Evolutionary conservation across 163 green algal genomes (phyloP).

Genomic region (Scenedesmus sp.): DNA sequence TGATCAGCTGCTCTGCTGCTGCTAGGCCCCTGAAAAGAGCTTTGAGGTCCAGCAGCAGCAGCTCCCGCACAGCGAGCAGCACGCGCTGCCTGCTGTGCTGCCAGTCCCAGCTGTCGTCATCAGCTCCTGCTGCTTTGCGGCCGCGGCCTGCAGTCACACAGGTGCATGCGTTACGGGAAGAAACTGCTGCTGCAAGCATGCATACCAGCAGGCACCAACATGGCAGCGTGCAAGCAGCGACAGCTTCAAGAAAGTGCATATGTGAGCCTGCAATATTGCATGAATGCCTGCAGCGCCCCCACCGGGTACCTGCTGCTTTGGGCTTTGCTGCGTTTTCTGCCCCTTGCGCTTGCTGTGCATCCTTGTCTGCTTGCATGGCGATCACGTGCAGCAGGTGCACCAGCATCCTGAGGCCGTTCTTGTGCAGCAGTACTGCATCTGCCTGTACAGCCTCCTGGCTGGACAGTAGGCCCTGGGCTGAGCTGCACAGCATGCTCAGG

Average conservation of each 20-base stretch:
- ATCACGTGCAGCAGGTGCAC: conserved; percentile 45
- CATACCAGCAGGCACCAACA: not conserved
- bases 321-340: conserved; percentile 23
- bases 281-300: not conserved
- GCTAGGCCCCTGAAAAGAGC: conserved; percentile 43
- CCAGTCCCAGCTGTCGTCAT: conserved; percentile 44
- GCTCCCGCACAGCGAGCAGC: conserved; percentile 28
- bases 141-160: conserved; percentile 7
- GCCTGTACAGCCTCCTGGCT: not conserved
- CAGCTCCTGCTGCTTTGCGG: conserved; percentile 19
- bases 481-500: conserved; percentile 14
- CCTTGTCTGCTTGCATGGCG: conserved; percentile 22
- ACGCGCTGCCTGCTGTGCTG: not conserved
- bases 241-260: not conserved
- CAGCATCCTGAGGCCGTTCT: conserved; percentile 35
- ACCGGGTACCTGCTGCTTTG: not conserved
- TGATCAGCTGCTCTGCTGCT: conserved; percentile 36
- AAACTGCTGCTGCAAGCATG: not conserved
- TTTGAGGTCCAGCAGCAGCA: conserved; percentile 31
- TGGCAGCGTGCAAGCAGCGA: not conserved
- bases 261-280: not conserved
- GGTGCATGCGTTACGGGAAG: not conserved
- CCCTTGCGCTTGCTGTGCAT: not conserved
- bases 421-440: conserved; percentile 14
- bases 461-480: conserved; percentile 29